Percentiles rank a stretch among this genome's conserved stretches.
Evolutionary conservation across 139 green algal genomes (phyloP).

Genomic region (Chlamydomonas sphaeroides): DNA sequence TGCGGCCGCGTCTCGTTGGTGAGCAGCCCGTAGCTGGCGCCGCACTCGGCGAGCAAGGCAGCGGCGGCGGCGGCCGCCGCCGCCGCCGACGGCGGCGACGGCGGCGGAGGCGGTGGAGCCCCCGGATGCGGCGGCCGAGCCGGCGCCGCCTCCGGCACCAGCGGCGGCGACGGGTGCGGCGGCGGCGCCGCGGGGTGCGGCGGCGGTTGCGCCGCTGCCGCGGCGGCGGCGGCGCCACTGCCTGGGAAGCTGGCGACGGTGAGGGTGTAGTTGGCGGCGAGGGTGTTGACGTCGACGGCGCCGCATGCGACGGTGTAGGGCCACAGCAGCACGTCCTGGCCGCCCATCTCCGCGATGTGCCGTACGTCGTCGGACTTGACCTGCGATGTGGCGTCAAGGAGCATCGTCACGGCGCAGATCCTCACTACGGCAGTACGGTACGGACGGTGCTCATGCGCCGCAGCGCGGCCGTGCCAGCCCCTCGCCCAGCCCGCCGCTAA

Average conservation of each 20-base stretch:
- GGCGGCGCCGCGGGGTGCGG: too few species aligned
- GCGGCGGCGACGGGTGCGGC: too few species aligned
- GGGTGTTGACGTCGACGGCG: background rate
- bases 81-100: background rate
- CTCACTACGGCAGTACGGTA: too few species aligned
- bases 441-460: too few species aligned
- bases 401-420: too few species aligned
- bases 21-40: background rate
- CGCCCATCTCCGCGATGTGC: background rate
- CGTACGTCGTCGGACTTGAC: background rate
- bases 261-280: conserved; percentile 22
- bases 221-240: background rate
- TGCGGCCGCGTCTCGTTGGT: background rate
- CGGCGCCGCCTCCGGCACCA: too few species aligned
- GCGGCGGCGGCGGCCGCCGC: background rate
- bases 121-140: too few species aligned
- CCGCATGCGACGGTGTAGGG: conserved; percentile 28
- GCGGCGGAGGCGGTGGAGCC: too few species aligned
- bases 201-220: background rate
- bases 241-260: background rate
- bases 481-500: too few species aligned
- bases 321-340: background rate
- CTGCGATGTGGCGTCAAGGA: too few species aligned
- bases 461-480: too few species aligned
- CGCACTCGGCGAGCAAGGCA: background rate